Evolutionary conservation across 1,139 yeast genomes (phyloP).

Genomic region (Candida tetrigidarum): DNA sequence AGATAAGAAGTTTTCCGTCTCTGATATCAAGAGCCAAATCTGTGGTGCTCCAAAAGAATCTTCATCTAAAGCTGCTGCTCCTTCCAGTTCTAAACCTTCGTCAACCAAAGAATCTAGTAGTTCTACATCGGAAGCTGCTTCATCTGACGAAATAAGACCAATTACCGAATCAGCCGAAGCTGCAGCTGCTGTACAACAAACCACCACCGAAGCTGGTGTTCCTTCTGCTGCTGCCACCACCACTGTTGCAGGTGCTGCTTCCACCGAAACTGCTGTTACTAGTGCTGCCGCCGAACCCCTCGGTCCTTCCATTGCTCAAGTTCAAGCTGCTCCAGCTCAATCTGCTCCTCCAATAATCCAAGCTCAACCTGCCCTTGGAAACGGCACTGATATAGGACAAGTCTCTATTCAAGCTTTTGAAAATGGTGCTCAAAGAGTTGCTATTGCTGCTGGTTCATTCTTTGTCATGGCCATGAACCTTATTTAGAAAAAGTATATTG

Average conservation of each 20-base stretch:
- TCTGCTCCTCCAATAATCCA: slow-evolving; percentile 1
- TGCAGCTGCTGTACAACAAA: slow-evolving; percentile 2
- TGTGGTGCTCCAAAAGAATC: slow-evolving; percentile 1
- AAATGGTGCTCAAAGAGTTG: slow-evolving; percentile 6
- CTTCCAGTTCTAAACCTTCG: background rate
- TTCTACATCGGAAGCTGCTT: background rate
- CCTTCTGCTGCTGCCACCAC: background rate
- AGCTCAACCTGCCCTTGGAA: slow-evolving; percentile 3
- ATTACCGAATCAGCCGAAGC: slow-evolving; percentile 5
- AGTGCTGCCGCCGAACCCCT: background rate
- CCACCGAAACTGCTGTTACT: background rate
- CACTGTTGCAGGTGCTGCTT: background rate
- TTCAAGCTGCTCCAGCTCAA: background rate
- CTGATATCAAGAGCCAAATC: slow-evolving; percentile 3
- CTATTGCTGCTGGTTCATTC: slow-evolving; percentile 2
- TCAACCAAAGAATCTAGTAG: background rate
- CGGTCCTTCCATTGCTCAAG: background rate
- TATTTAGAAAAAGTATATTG: slow-evolving; percentile 1
- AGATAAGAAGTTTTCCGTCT: background rate
- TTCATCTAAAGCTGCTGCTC: background rate
- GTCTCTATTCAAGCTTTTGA: slow-evolving; percentile 7
- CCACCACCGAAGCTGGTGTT: background rate
- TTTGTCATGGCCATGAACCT: slow-evolving; percentile 1
- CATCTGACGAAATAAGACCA: background rate
- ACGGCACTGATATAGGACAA: slow-evolving; percentile 5